Percentiles rank a stretch among this genome's conserved stretches.
Evolutionary conservation across 2,329 filamentous ascomycete genomes (phyloP).

Genomic region (Aspergillus sp.): DNA sequence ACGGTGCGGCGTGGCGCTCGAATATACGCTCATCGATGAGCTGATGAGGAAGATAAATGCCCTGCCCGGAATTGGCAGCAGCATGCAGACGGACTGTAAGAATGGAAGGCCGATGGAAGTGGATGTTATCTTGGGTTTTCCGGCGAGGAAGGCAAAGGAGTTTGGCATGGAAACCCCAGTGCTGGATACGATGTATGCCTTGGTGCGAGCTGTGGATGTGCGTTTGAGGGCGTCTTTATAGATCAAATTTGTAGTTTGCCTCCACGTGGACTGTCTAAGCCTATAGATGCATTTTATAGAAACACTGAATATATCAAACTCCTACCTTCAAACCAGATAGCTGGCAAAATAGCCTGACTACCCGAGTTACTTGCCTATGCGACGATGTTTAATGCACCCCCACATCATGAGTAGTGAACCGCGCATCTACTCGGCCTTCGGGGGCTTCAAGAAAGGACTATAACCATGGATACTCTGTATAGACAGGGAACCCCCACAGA

Average conservation of each 20-base stretch:
- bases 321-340: too few relatives aligned
- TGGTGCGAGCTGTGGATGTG: conserved; percentile 28
- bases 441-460: too few relatives aligned
- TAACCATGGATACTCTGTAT: too few relatives aligned
- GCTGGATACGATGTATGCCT: conserved; percentile 39
- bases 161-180: conserved; percentile 39
- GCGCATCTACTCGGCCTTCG: too few relatives aligned
- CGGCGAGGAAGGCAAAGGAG: conserved; percentile 39
- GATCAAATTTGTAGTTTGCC: too few relatives aligned
- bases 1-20: conserved; percentile 36
- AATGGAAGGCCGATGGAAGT: conserved; percentile 44
- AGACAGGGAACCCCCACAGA: neutral
- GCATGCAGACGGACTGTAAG: conserved; percentile 46
- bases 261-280: too few relatives aligned
- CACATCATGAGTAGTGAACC: too few relatives aligned
- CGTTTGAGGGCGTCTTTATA: conserved; percentile 4
- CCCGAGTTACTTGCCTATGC: too few relatives aligned
- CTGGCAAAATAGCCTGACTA: too few relatives aligned
- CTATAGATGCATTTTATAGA: too few relatives aligned
- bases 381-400: too few relatives aligned
- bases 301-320: too few relatives aligned
- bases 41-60: conserved; percentile 38
- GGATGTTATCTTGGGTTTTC: conserved; percentile 47
- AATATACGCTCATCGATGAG: conserved; percentile 36
- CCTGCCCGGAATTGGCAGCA: conserved; percentile 42